A percentile compares a stretch with the other conserved stretches of the same genome.
Conservation (phyloP, 2,329 filamentous ascomycete species). For the Colletotrichum gloeosporioides region DNA sequence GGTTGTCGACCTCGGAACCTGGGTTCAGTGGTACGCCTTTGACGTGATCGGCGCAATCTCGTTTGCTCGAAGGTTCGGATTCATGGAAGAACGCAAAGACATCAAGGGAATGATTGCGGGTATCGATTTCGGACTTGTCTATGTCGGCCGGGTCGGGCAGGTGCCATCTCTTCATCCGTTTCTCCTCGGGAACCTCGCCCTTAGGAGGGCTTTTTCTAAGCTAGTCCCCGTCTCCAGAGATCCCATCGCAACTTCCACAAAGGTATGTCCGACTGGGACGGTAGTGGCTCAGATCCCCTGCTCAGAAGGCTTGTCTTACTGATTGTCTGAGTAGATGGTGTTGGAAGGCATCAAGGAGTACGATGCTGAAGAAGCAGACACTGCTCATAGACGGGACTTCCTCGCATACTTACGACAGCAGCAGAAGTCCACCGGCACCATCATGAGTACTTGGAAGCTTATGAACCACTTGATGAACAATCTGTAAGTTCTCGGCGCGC, state of each 20-base stretch:
- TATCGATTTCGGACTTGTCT: neutral
- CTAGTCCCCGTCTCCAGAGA: neutral
- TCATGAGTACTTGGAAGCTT: neutral
- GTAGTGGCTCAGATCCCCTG: neutral
- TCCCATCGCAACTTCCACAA: neutral
- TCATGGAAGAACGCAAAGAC: neutral
- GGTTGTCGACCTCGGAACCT: neutral
- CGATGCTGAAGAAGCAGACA: neutral
- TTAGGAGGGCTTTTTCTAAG: neutral
- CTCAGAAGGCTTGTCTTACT: fast-evolving
- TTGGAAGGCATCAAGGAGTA: neutral
- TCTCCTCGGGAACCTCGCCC: neutral
- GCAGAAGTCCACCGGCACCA: neutral
- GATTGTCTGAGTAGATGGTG: neutral
- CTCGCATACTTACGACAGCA: neutral
- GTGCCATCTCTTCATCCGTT: neutral
- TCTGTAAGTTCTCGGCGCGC: neutral
- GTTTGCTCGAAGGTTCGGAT: neutral
- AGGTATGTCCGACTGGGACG: neutral
- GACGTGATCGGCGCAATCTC: neutral
- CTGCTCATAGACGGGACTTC: neutral
- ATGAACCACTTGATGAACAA: neutral
- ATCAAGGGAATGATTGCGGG: neutral
- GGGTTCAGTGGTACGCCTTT: neutral
- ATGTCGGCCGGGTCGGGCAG: neutral